Base-by-base conservation (phyloP, 2,329 filamentous ascomycete genomes). In the Emydomyces testavorans region DNA sequence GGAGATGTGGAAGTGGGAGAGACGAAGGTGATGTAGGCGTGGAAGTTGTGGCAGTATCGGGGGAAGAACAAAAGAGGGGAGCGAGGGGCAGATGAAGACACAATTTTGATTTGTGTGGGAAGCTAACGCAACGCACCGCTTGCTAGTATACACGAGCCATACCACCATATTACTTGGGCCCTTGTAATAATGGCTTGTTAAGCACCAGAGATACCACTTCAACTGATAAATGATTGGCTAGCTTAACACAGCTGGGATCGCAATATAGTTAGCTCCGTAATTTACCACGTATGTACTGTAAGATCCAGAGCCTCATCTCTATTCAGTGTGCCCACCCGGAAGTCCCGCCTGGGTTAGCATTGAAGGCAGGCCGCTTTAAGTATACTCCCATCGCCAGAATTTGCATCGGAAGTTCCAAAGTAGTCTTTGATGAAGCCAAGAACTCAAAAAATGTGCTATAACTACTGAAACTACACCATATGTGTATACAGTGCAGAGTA, bases 1-100 rank as follows among this genome's bases (percentile, higher is more conserved):
- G 53, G 54, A 49, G 39, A 47, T 32, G 46, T 28, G 28, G 42
- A 46, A 43, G 47, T 23, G 32, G 43, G 29, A 39, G 36, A 46
- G 36, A 46, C 31, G 46, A 39, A 43, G 46, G 20, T 32, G 41
- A 36, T 37, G 44, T 32, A 28, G 34, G 24, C 15, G 44, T 49
- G 49, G 49, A n/a, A 43, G 36, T 36, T 21, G 45, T 49, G 45
- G 41, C 36, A 47, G 28, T 29, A 48, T 2, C 5, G 6, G 38
- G 34, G 35, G 24, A 37, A 24, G 29, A 44, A 35, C 20, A 29
- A 39, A 40, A 35, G 39, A 40, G 32, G 34, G 44, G 28, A 36
- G 34, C 37, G 47, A 42, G 50, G 41, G 50, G 50, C 40, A 52
- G 46, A 35, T 43, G 28, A 34, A 32, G 5, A 23, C 4, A 34